Evolutionary conservation across 768 basidiomycete genomes (phyloP).

Genomic region (Xerocomellus chrysenteron): DNA sequence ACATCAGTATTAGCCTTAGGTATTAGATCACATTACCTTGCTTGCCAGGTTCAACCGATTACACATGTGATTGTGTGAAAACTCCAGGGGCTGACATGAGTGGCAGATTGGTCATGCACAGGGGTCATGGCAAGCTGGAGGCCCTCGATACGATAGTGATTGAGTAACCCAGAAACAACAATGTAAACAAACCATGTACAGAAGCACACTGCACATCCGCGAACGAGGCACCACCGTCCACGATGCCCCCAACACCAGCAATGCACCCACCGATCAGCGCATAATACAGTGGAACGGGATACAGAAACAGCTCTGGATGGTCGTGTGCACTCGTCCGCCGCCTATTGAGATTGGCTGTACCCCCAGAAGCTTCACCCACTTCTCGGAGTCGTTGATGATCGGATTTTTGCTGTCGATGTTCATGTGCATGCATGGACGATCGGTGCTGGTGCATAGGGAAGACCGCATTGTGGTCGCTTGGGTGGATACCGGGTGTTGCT

Average conservation of each 20-base stretch:
- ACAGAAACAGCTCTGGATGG: background rate
- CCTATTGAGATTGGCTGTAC: background rate
- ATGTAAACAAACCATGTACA: background rate
- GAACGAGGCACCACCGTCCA: background rate
- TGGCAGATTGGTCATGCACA: too few relatives aligned
- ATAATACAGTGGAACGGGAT: background rate
- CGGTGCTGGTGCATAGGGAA: constrained; percentile 29
- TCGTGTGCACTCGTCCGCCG: background rate
- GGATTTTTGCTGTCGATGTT: background rate
- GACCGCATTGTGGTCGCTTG: constrained; percentile 53
- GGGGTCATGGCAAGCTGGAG: too few relatives aligned
- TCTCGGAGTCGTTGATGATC: background rate
- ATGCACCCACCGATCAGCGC: background rate
- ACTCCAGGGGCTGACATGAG: too few relatives aligned
- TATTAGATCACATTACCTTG: too few relatives aligned
- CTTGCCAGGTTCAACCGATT: too few relatives aligned
- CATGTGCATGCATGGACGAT: background rate
- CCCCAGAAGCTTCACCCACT: background rate
- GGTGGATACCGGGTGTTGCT: constrained; percentile 45
- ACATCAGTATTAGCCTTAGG: too few relatives aligned
- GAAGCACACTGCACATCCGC: background rate
- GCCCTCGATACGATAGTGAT: background rate
- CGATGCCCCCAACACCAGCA: background rate
- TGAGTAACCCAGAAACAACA: background rate
- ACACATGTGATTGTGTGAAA: too few relatives aligned